Evolutionary conservation across 257 asterid genomes (phyloP), one percentile per base, ranked within the genome.

Genomic region (Thymus mandschuricus): DNA sequence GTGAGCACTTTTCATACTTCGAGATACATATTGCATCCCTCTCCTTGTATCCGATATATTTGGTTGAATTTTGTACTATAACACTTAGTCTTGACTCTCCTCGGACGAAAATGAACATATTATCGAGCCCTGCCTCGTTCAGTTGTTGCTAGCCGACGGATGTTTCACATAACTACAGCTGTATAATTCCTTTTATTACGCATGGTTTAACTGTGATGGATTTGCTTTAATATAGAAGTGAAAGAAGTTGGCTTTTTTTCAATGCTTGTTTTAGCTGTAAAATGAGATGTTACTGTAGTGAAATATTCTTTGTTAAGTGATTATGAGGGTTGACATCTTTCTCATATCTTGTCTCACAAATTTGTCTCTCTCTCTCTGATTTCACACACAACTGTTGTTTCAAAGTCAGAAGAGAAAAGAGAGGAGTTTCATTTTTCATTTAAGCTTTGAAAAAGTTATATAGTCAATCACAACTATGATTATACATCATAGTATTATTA

Each of bases 291-390:
- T 49, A 63, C 68, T 72, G 72, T 61, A 59, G 41, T 49, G 6
- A 65, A 71, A 61, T 80, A 63, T 72, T 76, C 76, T 62, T 40
- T 69, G 15, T 41, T 38, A 9, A 35, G 57, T 60, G 73, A 11
- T 30, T 34, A 15, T 66, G 57, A 57, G 62, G 41, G 70, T 70
- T 73, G 78, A 80, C 66, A 60, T 65, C 64, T 29, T 59, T 75
- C 40, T 38, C 13, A 44, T 52, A 60, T 74, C 72, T 61, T 54
- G 69, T 77, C 79, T 58, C 54, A 64, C 38, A 43, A 73, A 10
- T 49, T 49, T 38, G 21, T 2, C 54, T 62, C 68, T 34, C 4
- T 27, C 40, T 55, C 15, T 76, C 41, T 64, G 58, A 13, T 54
- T 73, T 74, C 73, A 59, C 56, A 64, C 64, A 29, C 29, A 64